Conservation (phyloP, 352 stramenopile species). For the Pythium diclinum region DNA sequence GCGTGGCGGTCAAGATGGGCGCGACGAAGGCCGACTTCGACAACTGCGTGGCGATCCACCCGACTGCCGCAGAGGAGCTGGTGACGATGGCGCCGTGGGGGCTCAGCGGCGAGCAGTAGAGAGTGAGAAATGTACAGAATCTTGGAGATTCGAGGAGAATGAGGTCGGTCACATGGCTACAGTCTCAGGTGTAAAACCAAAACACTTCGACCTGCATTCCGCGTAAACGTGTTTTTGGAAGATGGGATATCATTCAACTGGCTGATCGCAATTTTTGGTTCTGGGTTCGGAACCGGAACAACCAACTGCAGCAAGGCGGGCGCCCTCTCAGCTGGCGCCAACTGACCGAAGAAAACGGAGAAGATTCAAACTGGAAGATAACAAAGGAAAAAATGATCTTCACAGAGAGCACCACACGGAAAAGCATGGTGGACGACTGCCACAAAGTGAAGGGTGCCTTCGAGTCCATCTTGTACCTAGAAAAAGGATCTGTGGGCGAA, state of each 20-base stretch:
- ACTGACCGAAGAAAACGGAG: not conserved
- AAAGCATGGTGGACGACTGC: too few relatives aligned
- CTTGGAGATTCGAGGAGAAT: constrained; percentile 19
- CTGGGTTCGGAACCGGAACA: not conserved
- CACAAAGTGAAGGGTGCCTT: too few relatives aligned
- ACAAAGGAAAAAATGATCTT: not conserved
- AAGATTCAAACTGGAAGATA: not conserved
- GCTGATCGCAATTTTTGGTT: not conserved
- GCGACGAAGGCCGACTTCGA: constrained; percentile 98
- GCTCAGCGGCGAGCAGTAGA: constrained; percentile 21
- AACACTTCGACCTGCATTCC: constrained; percentile 8
- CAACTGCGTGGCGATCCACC: constrained; percentile 94
- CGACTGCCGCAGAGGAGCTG: constrained; percentile 96
- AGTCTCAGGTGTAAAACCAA: not conserved
- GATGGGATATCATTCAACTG: not conserved
- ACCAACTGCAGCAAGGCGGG: too few relatives aligned
- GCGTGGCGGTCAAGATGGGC: constrained; percentile 98
- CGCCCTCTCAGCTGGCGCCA: not conserved
- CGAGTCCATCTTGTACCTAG: not conserved
- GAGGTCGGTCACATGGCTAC: constrained; percentile 13
- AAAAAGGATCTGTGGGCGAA: not conserved
- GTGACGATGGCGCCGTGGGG: constrained; percentile 90
- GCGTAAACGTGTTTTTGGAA: not conserved
- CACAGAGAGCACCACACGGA: too few relatives aligned
- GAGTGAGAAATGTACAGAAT: constrained; percentile 6